Evolutionary conservation across 495 filamentous ascomycete genomes (phyloP), one percentile per base, ranked within the genome.

Genomic region (Staphylotrichum tortipilum): DNA sequence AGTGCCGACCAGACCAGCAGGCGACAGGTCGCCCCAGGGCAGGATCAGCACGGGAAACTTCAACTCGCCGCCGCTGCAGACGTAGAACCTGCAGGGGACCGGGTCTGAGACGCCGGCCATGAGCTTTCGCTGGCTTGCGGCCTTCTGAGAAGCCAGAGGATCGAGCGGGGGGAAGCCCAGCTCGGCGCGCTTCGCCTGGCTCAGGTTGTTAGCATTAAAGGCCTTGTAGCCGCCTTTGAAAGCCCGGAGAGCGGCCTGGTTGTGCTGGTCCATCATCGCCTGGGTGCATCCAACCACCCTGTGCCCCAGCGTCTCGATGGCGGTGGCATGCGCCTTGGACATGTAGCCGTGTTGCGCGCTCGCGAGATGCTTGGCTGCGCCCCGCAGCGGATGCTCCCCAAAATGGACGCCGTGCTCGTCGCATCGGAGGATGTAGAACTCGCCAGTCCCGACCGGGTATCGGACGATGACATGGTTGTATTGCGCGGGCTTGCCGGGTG

Each of bases 381-480:
- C 72, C 2, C 44, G 42, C 6, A 73, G 43, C 0, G 71, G 60
- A 39, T 68, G 62, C n/a, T 19, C 48, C n/a, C 58, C 65, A 44
- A 75, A 75, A 15, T 69, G 69, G 12, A 71, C 61, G 0, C 50
- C 44, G 12, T 75, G 72, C 40, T 70, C 57, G 12, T 70, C 68
- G 49, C 72, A 75, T 49, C 61, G 66, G 11, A 74, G 33, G 17
- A 75, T 73, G 35, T 71, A 74, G 50, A 58, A 74, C 0, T 52
- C 23, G 4, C 44, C 36, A 7, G 43, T 28, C 22, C 54, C 60
- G 3, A 35, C 24, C 0, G 44, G 72, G 23, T 55, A 70, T 35
- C 74, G 67, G 3, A 66, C 56, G 26, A 75, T 75, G 5, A 58
- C 57, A 38, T 75, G 69, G 12, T 67, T 68, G 53, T 66, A 58